phyloP scores from a whole-genome alignment of 1,284 basidiomycete genomes.

The Pseudozyma flocculosa region DNA sequence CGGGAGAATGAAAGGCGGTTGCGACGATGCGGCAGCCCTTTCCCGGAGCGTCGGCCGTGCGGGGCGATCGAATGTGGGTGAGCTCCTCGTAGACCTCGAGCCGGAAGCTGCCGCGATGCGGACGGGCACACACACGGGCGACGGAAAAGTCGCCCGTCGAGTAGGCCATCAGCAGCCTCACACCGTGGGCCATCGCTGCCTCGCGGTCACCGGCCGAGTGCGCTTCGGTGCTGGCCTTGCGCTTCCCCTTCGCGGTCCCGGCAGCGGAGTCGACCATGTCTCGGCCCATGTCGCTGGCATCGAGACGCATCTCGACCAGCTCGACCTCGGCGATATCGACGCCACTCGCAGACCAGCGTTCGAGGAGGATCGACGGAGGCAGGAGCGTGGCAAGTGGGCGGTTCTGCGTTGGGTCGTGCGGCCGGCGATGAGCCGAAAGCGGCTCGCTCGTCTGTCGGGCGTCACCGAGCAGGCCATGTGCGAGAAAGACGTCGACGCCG shows the following conservation, averaged over 20 bases:
- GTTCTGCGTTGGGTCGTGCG: background rate
- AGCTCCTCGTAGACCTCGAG: constrained; percentile 8
- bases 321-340: background rate
- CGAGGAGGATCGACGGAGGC: background rate
- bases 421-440: background rate
- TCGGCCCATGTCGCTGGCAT: background rate
- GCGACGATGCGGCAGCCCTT: constrained; percentile 8
- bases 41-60: background rate
- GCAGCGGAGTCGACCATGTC: constrained; percentile 5
- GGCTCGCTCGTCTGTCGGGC: background rate
- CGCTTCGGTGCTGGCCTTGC: no score
- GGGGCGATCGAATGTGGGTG: constrained; percentile 2
- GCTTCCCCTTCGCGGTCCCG: background rate
- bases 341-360: background rate
- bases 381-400: background rate
- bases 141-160: constrained; percentile 49
- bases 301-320: constrained; percentile 5
- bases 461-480: background rate
- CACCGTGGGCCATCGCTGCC: background rate
- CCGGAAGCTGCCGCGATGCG: background rate
- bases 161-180: constrained; percentile 43
- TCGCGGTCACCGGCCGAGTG: no score
- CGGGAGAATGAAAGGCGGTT: constrained; percentile 37
- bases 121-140: constrained; percentile 24
- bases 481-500: constrained; percentile 1